A percentile compares a stretch with the other conserved stretches of the same genome.
These are phyloP conservation scores for Clarireedia paspali DNA, from an alignment of 2,329 filamentous ascomycete genomes.

Conservation along the genomic window DNA sequence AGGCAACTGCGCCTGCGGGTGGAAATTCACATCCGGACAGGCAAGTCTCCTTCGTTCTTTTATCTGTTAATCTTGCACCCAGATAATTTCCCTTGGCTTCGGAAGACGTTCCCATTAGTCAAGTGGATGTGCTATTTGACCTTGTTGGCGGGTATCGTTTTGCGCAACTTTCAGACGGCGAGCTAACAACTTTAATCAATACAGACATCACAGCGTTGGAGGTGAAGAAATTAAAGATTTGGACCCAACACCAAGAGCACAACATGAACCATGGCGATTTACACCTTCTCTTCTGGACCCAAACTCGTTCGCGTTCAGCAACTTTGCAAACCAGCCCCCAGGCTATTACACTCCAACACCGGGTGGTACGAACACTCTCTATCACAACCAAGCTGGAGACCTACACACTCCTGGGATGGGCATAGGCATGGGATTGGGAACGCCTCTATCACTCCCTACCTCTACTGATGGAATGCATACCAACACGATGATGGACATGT, in stretches of 20 bases:
- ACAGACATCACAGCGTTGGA: constrained; percentile 24
- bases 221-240: constrained; percentile 55
- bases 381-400: constrained; percentile 77
- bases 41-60: constrained; percentile 13
- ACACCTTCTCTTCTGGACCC: constrained; percentile 85
- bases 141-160: neutral
- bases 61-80: neutral
- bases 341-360: constrained; percentile 87
- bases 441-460: constrained; percentile 71
- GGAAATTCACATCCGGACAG: constrained; percentile 25
- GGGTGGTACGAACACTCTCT: constrained; percentile 70
- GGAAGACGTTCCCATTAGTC: neutral
- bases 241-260: constrained; percentile 73
- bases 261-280: constrained; percentile 77
- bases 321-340: constrained; percentile 70
- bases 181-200: neutral
- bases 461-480: constrained; percentile 58
- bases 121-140: too few relatives aligned
- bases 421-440: constrained; percentile 47
- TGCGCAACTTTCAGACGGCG: neutral
- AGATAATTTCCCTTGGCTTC: neutral
- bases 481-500: constrained; percentile 54
- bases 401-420: constrained; percentile 80
- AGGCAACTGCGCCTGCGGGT: constrained; percentile 15
- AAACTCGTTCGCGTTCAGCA: constrained; percentile 71